phyloP scores from a whole-genome alignment of 106 monocot species.

The Ottelia alismoides region DNA sequence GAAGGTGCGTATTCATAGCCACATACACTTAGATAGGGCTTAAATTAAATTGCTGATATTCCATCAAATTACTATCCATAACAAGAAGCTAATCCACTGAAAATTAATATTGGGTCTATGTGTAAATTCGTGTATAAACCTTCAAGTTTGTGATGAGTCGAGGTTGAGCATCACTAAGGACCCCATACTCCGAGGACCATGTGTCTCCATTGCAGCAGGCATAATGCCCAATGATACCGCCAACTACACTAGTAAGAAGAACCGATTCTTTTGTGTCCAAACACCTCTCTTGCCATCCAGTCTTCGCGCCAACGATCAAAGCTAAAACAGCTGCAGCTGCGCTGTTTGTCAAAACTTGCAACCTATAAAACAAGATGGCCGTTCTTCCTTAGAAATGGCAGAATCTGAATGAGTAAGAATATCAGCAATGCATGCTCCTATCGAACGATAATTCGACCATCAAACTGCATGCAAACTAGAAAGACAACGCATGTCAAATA shows the following conservation, averaged over 20 bases:
- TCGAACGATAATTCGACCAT: too few species aligned
- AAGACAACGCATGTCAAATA: too few species aligned
- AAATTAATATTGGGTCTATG: too few species aligned
- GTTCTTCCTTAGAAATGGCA: too few species aligned
- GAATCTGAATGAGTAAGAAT: too few species aligned
- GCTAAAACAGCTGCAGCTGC: conserved; percentile 53
- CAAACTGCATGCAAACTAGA: too few species aligned
- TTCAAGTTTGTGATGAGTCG: conserved; percentile 74
- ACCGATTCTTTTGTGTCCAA: conserved; percentile 57
- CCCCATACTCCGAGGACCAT: conserved; percentile 90
- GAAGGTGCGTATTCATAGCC: neutral
- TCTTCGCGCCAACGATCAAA: conserved; percentile 23
- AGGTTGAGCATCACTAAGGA: conserved; percentile 61
- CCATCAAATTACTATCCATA: too few species aligned
- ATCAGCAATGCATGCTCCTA: too few species aligned
- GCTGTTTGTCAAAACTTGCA: conserved; percentile 77
- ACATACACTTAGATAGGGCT: too few species aligned
- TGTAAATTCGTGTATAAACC: conserved; percentile 34
- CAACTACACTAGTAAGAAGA: conserved; percentile 51
- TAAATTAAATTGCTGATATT: too few species aligned
- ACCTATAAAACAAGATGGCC: too few species aligned
- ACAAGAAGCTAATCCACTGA: too few species aligned
- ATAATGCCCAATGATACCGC: conserved; percentile 88
- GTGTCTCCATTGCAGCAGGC: conserved; percentile 97
- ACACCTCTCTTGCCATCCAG: conserved; percentile 46